These are phyloP conservation scores for Aspergillus intermedius DNA, from an alignment of 2,329 filamentous ascomycete genomes.

Conservation along the genomic window DNA sequence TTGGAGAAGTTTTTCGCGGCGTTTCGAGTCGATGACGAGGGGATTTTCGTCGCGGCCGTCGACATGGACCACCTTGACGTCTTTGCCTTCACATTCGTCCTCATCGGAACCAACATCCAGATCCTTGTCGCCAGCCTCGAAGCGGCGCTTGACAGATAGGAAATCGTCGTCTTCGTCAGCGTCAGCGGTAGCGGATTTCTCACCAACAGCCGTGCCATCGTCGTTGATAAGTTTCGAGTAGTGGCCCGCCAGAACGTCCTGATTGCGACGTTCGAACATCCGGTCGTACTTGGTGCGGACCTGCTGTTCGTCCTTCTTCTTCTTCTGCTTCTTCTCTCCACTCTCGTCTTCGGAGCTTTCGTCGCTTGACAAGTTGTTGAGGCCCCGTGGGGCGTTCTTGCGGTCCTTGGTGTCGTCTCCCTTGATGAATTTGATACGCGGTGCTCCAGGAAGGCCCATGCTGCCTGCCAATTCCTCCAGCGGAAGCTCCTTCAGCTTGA, in stretches of 20 bases:
- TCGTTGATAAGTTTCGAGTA: constrained; percentile 78
- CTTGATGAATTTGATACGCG: constrained; percentile 88
- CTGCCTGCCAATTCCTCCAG: constrained; percentile 80
- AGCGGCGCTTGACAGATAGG: constrained; percentile 80
- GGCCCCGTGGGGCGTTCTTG: constrained; percentile 75
- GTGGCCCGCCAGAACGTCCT: constrained; percentile 89
- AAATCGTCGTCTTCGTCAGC: constrained; percentile 72
- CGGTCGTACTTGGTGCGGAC: constrained; percentile 93
- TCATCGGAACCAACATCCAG: constrained; percentile 32
- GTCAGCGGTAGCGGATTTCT: constrained; percentile 37
- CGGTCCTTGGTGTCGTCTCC: constrained; percentile 77
- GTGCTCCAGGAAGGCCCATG: constrained; percentile 81
- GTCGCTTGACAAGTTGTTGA: constrained; percentile 56
- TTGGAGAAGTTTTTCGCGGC: constrained; percentile 87
- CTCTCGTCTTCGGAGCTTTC: constrained; percentile 40
- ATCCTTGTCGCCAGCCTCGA: constrained; percentile 61
- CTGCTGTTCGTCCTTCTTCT: constrained; percentile 54
- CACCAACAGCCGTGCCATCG: constrained; percentile 42
- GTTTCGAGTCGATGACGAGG: constrained; percentile 85
- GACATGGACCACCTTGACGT: constrained; percentile 44
- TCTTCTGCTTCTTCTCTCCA: constrained; percentile 43
- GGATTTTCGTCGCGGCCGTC: constrained; percentile 60
- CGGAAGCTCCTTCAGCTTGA: constrained; percentile 74
- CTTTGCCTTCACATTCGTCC: constrained; percentile 26
- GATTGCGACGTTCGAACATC: constrained; percentile 96